These are phyloP conservation scores for Sutorius eximius DNA, from an alignment of 1,284 basidiomycete genomes.

Conservation along the genomic window DNA sequence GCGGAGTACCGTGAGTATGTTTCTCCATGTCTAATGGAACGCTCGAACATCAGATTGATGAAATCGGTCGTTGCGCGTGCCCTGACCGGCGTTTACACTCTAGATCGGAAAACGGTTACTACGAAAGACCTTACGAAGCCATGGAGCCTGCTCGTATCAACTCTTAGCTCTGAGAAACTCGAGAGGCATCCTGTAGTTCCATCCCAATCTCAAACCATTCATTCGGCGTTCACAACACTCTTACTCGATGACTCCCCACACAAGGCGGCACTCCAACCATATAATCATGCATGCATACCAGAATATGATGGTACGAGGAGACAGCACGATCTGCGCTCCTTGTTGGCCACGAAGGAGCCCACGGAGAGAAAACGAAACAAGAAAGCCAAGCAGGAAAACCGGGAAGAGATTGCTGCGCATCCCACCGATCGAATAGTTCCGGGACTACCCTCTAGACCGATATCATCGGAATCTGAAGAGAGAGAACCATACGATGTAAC, in stretches of 20 bases:
- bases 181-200: neutral
- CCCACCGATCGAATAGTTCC: neutral
- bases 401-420: neutral
- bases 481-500: slow-evolving; percentile 50
- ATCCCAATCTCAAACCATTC: slow-evolving; percentile 25
- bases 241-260: slow-evolving; percentile 79
- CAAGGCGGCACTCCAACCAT: slow-evolving; percentile 79
- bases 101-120: slow-evolving; percentile 67
- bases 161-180: neutral
- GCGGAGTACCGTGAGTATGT: slow-evolving; percentile 59
- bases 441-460: neutral
- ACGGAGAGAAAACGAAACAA: slow-evolving; percentile 9
- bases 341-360: slow-evolving; percentile 10
- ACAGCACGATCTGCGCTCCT: slow-evolving; percentile 42
- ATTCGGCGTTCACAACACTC: slow-evolving; percentile 69
- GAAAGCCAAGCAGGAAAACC: slow-evolving; percentile 8
- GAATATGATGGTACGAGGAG: slow-evolving; percentile 60
- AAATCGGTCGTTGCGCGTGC: neutral
- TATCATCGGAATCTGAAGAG: neutral
- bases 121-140: slow-evolving; percentile 77
- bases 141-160: slow-evolving; percentile 46
- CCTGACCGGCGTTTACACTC: slow-evolving; percentile 8
- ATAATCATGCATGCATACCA: slow-evolving; percentile 73
- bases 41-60: neutral
- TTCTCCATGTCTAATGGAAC: neutral